Conservation (phyloP, 2,329 filamentous ascomycete species). For the Graphium sp. region DNA sequence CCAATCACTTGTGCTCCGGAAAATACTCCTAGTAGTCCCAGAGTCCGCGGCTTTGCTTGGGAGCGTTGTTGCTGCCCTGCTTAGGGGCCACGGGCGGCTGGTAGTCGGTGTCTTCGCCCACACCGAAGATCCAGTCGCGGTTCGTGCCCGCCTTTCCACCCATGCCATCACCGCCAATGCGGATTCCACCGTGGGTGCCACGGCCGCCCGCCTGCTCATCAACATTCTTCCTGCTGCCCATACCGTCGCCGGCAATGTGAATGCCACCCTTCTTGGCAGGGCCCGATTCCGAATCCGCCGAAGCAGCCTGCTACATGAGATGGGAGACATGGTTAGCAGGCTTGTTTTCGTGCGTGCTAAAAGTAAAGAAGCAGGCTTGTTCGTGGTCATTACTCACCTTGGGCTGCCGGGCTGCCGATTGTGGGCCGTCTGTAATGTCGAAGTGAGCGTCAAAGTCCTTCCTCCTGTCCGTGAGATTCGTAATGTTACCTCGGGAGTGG, state of each 20-base stretch:
- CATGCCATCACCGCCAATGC: constrained; percentile 48
- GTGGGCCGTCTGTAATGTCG: constrained; percentile 51
- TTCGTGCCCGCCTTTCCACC: constrained; percentile 38
- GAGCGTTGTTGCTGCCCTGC: no score
- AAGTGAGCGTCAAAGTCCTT: constrained; percentile 72
- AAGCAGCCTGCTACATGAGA: no score
- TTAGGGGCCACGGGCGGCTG: no score
- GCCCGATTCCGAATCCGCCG: not conserved
- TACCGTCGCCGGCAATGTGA: constrained; percentile 34
- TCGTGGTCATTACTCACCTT: constrained; percentile 39
- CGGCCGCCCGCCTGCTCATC: no score
- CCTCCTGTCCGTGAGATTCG: constrained; percentile 54
- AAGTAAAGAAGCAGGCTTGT: no score
- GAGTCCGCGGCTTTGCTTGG: no score
- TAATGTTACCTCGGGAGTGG: constrained; percentile 45
- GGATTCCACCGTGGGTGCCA: constrained; percentile 16
- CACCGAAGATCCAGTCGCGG: constrained; percentile 41
- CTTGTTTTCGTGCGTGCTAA: no score
- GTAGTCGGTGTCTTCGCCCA: no score
- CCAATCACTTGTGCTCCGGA: no score
- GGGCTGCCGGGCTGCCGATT: constrained; percentile 20
- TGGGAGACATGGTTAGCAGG: no score
- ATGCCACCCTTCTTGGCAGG: constrained; percentile 7
- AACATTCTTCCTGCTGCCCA: constrained; percentile 34
- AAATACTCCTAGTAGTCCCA: no score